Conservation (phyloP, 345 rosid species). For the Salix dunnii region DNA sequence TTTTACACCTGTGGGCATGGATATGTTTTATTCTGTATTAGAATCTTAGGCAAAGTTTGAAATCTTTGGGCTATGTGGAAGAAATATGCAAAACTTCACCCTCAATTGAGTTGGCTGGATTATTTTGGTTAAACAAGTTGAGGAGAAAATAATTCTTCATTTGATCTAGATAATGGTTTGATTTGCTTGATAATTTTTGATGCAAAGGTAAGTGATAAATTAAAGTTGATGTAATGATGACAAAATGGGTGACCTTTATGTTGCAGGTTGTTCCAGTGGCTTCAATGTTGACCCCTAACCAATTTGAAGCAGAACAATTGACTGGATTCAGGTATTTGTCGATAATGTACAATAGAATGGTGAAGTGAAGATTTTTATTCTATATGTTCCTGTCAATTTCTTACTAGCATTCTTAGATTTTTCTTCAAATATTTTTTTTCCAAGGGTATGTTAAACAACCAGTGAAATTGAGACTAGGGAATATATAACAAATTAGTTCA, state of each 20-base stretch:
- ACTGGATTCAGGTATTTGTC: slow-evolving; percentile 68
- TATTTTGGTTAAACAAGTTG: slow-evolving; percentile 1
- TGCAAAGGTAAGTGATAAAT: not conserved
- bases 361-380: not conserved
- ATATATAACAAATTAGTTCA: not conserved
- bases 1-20: not conserved
- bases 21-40: not conserved
- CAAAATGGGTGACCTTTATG: slow-evolving; percentile 7
- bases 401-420: not conserved
- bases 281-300: slow-evolving; percentile 98
- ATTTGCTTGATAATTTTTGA: not conserved
- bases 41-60: no score
- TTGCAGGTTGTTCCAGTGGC: slow-evolving; percentile 94
- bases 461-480: not conserved
- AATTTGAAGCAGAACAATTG: slow-evolving; percentile 95
- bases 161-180: not conserved
- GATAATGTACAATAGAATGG: not conserved
- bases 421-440: not conserved
- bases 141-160: not conserved
- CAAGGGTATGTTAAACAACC: not conserved
- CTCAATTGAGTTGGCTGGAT: not conserved
- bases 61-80: no score
- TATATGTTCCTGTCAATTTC: not conserved
- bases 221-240: slow-evolving; percentile 3
- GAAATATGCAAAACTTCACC: no score